Percentiles rank a stretch among this genome's conserved stretches.
Evolutionary conservation across 345 rosid genomes (phyloP).

Genomic region (Pistacia atlantica): DNA sequence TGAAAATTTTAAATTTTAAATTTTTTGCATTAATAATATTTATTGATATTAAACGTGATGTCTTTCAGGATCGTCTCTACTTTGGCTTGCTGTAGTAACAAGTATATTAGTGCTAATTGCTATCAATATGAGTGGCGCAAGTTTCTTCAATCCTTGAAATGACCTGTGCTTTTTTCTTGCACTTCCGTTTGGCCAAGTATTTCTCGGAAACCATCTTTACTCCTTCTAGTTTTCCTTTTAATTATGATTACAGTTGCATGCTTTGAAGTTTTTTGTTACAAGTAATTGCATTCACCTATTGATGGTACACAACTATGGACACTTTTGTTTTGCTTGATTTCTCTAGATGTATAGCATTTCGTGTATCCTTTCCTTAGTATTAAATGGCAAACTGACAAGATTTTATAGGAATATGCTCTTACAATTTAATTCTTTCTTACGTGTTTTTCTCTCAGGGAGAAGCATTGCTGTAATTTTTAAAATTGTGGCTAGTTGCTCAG

Average conservation of each 20-base stretch:
- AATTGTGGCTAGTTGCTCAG: too few species aligned
- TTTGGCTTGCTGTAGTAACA: slow-evolving; percentile 78
- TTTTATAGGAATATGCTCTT: too few species aligned
- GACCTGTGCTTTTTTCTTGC: slow-evolving; percentile 26
- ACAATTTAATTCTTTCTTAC: too few species aligned
- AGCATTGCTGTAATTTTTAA: too few species aligned
- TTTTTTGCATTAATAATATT: not conserved
- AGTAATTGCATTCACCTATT: not conserved
- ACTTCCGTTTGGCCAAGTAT: slow-evolving; percentile 38
- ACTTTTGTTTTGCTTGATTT: too few species aligned
- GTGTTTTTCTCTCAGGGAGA: too few species aligned
- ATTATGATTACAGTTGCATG: not conserved
- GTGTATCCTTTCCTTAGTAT: too few species aligned
- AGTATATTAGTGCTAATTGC: slow-evolving; percentile 72
- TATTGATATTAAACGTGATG: slow-evolving; percentile 17
- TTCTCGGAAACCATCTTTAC: slow-evolving; percentile 13
- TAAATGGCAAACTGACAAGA: too few species aligned
- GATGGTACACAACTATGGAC: too few species aligned
- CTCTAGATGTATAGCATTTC: too few species aligned
- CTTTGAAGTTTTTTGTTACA: not conserved
- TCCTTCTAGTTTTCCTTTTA: not conserved
- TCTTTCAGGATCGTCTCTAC: slow-evolving; percentile 66
- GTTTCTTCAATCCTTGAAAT: slow-evolving; percentile 86
- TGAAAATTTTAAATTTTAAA: not conserved
- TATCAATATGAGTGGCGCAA: slow-evolving; percentile 65